A percentile compares a stretch with the other conserved stretches of the same genome.
These are phyloP conservation scores for Bombardia bombarda DNA, from an alignment of 495 filamentous ascomycete species.

Conservation along the genomic window DNA sequence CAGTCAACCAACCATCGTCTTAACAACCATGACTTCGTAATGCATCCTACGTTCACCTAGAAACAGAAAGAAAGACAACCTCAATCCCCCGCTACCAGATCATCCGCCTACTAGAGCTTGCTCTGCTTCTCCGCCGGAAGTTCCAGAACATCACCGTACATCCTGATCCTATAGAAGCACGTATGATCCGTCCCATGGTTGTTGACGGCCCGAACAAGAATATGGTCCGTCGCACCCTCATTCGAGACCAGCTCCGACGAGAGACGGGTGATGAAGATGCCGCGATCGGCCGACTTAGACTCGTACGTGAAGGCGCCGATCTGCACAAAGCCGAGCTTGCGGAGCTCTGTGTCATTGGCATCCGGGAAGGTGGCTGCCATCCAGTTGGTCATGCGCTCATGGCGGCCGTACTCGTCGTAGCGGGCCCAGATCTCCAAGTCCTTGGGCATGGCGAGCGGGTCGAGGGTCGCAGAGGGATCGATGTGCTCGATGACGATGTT, in stretches of 20 bases:
- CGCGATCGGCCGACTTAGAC: conserved; percentile 29
- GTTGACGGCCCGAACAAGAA: conserved; percentile 39
- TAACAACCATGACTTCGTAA: too few relatives aligned
- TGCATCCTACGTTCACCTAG: too few relatives aligned
- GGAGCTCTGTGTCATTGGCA: conserved; percentile 8
- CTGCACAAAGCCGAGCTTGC: conserved; percentile 35
- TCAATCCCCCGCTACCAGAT: too few relatives aligned
- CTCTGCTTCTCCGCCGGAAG: conserved; percentile 1
- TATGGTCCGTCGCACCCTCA: conserved; percentile 25
- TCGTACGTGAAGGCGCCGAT: conserved; percentile 48
- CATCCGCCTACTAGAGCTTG: too few relatives aligned
- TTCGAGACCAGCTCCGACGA: conserved; percentile 29
- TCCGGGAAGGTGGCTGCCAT: conserved; percentile 19
- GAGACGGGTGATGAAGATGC: conserved; percentile 43
- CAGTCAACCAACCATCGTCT: too few relatives aligned
- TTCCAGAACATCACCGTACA: conserved; percentile 36
- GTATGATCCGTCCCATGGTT: conserved; percentile 36
- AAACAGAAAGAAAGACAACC: too few relatives aligned
- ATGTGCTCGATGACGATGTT: conserved; percentile 59
- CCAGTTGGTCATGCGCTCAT: conserved; percentile 23
- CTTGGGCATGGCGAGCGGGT: conserved; percentile 48
- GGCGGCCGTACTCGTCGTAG: conserved; percentile 25
- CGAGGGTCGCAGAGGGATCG: conserved; percentile 39
- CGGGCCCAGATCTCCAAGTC: conserved; percentile 54
- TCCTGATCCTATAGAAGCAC: conserved; percentile 52